Percentiles rank a stretch among this genome's conserved stretches.
These are phyloP conservation scores for Pseudopithomyces maydicus DNA, from an alignment of 2,329 filamentous ascomycete genomes.

Conservation along the genomic window DNA sequence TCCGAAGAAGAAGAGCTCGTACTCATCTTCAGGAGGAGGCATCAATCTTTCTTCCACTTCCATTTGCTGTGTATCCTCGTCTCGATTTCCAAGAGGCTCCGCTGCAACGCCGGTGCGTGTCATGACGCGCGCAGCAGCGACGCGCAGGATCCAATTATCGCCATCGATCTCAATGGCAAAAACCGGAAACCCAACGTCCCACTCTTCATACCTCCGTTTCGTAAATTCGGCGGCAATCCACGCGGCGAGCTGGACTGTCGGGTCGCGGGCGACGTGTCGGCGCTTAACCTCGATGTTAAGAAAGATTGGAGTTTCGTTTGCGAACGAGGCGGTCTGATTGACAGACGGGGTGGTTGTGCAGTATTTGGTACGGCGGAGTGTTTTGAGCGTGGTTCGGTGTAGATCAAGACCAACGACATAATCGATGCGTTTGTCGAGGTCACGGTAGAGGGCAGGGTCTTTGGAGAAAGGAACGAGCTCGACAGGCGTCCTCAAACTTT, in stretches of 20 bases:
- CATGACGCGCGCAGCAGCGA: slow-evolving; percentile 11
- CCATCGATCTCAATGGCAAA: slow-evolving; percentile 17
- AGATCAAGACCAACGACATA: slow-evolving; percentile 17
- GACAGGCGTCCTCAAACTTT: slow-evolving; percentile 10
- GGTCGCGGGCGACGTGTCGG: neutral
- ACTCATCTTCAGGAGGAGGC: slow-evolving; percentile 15
- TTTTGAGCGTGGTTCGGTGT: slow-evolving; percentile 12
- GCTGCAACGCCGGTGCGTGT: neutral
- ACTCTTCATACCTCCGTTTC: slow-evolving; percentile 19
- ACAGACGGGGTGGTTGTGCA: slow-evolving; percentile 11
- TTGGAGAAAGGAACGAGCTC: slow-evolving; percentile 16
- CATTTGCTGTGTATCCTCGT: slow-evolving; percentile 7
- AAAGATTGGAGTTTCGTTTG: slow-evolving; percentile 19
- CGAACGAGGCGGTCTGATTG: slow-evolving; percentile 18
- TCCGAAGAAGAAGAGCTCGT: slow-evolving; percentile 17
- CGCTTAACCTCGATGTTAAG: slow-evolving; percentile 20
- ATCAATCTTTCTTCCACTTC: slow-evolving; percentile 9
- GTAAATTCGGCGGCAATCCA: slow-evolving; percentile 24
- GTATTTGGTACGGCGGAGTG: slow-evolving; percentile 11
- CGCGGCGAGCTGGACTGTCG: slow-evolving; percentile 18
- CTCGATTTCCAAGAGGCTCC: slow-evolving; percentile 4
- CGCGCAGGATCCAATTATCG: slow-evolving; percentile 12
- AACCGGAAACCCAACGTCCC: slow-evolving; percentile 15
- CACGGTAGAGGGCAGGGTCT: slow-evolving; percentile 14
- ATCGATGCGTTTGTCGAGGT: slow-evolving; percentile 19